Evolutionary conservation across 1,284 basidiomycete genomes (phyloP).

Genomic region (Cutaneotrichosporon dermatis): DNA sequence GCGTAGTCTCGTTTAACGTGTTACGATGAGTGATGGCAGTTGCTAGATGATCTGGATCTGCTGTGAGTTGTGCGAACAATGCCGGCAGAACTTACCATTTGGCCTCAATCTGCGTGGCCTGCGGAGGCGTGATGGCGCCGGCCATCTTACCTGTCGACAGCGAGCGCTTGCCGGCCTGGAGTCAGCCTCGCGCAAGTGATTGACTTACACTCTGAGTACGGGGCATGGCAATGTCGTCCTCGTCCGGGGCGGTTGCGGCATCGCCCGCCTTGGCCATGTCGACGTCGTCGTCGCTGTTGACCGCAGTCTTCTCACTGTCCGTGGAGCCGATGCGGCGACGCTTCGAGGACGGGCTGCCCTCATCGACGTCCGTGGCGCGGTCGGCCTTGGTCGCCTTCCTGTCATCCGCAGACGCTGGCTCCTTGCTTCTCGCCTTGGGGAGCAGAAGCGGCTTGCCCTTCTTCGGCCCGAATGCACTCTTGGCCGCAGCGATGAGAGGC

Average conservation of each 20-base stretch:
- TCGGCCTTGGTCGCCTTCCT: not conserved
- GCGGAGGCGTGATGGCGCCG: too few relatives aligned
- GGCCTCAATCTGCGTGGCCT: too few relatives aligned
- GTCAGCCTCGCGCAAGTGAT: too few relatives aligned
- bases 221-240: not conserved
- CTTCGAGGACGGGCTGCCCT: not conserved
- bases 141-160: too few relatives aligned
- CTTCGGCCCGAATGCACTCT: not conserved
- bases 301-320: not conserved
- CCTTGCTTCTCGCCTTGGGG: not conserved
- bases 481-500: not conserved
- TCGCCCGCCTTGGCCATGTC: not conserved
- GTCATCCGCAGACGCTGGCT: not conserved
- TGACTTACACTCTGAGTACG: not conserved
- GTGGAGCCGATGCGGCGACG: not conserved
- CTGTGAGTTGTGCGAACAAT: too few relatives aligned
- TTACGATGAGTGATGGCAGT: too few relatives aligned
- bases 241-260: not conserved
- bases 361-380: not conserved
- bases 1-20: too few relatives aligned
- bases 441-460: not conserved
- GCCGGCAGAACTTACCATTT: too few relatives aligned
- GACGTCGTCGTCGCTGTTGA: not conserved
- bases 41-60: too few relatives aligned
- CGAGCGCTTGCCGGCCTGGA: too few relatives aligned